Base-by-base conservation (phyloP, 345 rosid genomes). In the Combretum micranthum region DNA sequence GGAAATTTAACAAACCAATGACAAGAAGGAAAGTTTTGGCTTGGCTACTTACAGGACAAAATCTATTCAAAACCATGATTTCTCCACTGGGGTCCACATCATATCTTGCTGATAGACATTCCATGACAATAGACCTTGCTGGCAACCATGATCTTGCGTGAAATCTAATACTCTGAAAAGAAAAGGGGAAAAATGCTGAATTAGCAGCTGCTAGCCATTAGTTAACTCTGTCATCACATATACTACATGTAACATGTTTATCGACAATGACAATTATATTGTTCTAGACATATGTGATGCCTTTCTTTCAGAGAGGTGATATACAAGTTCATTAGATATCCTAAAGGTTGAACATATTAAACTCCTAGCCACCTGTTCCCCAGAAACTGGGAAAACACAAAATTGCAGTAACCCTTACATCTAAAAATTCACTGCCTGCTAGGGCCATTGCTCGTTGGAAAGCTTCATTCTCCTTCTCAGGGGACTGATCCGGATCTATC, bases 111-210 rank as follows among this genome's bases (percentile, higher is more conserved):
- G 71, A 74, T 61, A 85, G 71, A 61, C 95, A 87, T 67, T 87
- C 83, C 69, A 80, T 71, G 56, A 89, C 96, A 53, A 89, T 85
- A 55, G 96, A 79, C 21, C 96, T 70, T 25, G 96, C 96, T 1
- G 92, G 97, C 65, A 89, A 77, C 97, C 99, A 93, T 7, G 96
- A 89, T 68, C 71, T 85, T 18, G 87, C 76, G 65, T 87, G 81
- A 75, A 62, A 93, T 20, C 70, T 70, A 47, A 93, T 80, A 72
- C 76, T 72, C 96, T 88, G 79, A 57, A 77, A 71, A 49, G 15
- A 15, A 48, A 58, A 59, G 44, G 18, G n/a, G 20, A 54, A 51
- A 44, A 50, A 47, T 17, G 57, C 42, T 47, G n/a, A 22, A 47
- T 42, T 25, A 12, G 32, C 22, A 32, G 20, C 10, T 12, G 15